phyloP scores from a whole-genome alignment of 1,284 basidiomycete species.

The Puccinia polysora region DNA sequence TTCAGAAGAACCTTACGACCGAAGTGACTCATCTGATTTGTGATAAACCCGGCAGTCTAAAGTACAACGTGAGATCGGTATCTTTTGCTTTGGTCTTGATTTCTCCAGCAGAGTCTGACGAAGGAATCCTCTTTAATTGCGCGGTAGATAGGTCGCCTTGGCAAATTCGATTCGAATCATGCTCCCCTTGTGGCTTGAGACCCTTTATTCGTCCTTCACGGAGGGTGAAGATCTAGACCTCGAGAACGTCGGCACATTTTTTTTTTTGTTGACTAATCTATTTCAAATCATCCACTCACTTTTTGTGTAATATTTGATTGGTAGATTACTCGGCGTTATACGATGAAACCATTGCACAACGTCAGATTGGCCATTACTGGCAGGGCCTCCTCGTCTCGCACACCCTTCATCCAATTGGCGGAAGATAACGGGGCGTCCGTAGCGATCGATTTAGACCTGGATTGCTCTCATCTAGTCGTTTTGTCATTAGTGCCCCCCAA shows the following conservation, averaged over 20 bases:
- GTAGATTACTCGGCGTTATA: conserved; percentile 24
- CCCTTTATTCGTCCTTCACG: conserved; percentile 39
- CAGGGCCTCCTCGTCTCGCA: conserved; percentile 19
- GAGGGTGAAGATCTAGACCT: conserved; percentile 38
- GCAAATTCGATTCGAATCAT: conserved; percentile 24
- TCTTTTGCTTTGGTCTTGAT: not conserved
- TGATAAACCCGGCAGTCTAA: conserved; percentile 35
- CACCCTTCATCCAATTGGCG: conserved; percentile 33
- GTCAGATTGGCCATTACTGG: conserved; percentile 38
- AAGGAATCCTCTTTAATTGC: conserved; percentile 3
- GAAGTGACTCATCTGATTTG: conserved; percentile 43
- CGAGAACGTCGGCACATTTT: conserved; percentile 13
- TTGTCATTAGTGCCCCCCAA: conserved; percentile 21
- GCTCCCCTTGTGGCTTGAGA: conserved; percentile 41
- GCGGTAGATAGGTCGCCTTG: conserved; percentile 29
- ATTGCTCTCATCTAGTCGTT: conserved; percentile 41
- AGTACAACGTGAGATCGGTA: conserved; percentile 32
- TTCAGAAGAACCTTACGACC: conserved; percentile 29
- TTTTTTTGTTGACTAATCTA: not conserved
- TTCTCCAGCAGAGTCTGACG: not conserved
- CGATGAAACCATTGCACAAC: conserved; percentile 36
- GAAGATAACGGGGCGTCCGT: conserved; percentile 39
- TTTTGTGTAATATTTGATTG: not conserved
- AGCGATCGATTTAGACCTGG: conserved; percentile 18
- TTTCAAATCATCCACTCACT: not conserved